Evolutionary conservation across 2,329 filamentous ascomycete genomes (phyloP), one percentile per base, ranked within the genome.

Genomic region (Epichloe scottii): DNA sequence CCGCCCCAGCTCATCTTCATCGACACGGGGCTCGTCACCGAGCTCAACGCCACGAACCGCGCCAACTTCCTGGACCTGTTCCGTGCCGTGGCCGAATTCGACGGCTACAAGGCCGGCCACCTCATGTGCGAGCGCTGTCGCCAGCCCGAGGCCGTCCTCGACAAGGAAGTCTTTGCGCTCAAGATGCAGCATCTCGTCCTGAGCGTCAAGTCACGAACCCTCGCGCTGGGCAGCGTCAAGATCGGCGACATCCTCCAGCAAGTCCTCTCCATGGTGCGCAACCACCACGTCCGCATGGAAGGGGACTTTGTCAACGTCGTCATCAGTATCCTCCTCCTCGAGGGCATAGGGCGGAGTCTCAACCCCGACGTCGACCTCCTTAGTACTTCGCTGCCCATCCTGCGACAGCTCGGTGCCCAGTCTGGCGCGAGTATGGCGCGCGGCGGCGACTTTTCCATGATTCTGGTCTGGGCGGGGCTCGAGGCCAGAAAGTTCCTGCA

Each of bases 251-350:
- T 98, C 19, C 69, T 98, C 33, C 89, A 93, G 61, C 80, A 94
- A 59, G 93, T 97, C 0, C 73, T 98, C 43, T 77, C 77, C 53
- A 96, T 98, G 89, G 93, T 98, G 33, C 81, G 93, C 51, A 73
- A 75, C 10, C 93, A 98, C 65, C 93, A 98, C 63, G 93, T 98
- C 4, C 79, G 93, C 8, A 78, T 98, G 48, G 93, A 98, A 67
- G 93, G 93, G 8, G 93, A 98, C 65, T 98, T 97, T 63, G 89
- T 98, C 63, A 98, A 98, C 63, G 93, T 98, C 4, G 91, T 98
- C 33, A 85, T 98, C 53, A 95, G 89, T 53, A 96, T 97, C 49
- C 71, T 98, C 35, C 75, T 98, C 2, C 75, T 98, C 1, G 93
- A 98, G 65, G 93, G 93, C 6, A 98, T 97, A 61, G 93, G 93